Percentiles rank a stretch among this genome's conserved stretches.
Evolutionary conservation across 2,329 filamentous ascomycete species (phyloP).

Genomic region (Daldinia eschscholtzii): DNA sequence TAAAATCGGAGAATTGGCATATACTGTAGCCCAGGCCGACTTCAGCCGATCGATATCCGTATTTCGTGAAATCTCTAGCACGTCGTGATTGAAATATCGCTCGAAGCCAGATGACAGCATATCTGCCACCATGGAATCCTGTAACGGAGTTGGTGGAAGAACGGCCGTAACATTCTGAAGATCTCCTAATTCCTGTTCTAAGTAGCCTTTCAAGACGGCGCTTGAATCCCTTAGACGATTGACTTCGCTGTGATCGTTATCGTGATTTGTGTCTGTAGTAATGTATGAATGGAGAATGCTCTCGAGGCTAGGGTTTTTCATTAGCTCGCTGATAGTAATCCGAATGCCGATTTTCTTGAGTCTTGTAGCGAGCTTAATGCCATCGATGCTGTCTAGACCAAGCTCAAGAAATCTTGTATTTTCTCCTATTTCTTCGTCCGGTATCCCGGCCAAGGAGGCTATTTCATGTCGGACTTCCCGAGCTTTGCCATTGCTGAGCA

Average conservation of each 20-base stretch:
- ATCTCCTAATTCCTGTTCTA: conserved; percentile 53
- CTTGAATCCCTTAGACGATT: conserved; percentile 46
- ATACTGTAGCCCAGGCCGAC: conserved; percentile 71
- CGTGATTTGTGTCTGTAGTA: background rate
- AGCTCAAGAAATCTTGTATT: conserved; percentile 80
- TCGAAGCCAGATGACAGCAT: conserved; percentile 81
- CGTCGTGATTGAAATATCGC: conserved; percentile 88
- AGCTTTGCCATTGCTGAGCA: conserved; percentile 71
- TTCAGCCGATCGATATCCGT: conserved; percentile 70
- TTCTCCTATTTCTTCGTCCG: conserved; percentile 64
- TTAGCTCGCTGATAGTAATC: conserved; percentile 80
- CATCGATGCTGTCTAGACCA: conserved; percentile 91
- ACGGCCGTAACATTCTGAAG: conserved; percentile 66
- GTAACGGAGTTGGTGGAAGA: conserved; percentile 82
- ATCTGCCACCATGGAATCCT: conserved; percentile 87
- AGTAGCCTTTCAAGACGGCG: conserved; percentile 55
- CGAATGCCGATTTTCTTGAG: conserved; percentile 71
- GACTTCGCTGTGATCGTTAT: background rate
- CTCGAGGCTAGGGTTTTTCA: conserved; percentile 76
- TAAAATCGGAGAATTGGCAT: conserved; percentile 75
- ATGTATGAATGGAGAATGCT: conserved; percentile 62
- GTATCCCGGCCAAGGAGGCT: conserved; percentile 69
- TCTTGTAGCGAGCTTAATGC: conserved; percentile 83
- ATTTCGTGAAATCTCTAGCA: conserved; percentile 70
- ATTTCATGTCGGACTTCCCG: conserved; percentile 70